Evolutionary conservation across 1,284 basidiomycete genomes (phyloP).

Genomic region (Phenoliferia sp.): DNA sequence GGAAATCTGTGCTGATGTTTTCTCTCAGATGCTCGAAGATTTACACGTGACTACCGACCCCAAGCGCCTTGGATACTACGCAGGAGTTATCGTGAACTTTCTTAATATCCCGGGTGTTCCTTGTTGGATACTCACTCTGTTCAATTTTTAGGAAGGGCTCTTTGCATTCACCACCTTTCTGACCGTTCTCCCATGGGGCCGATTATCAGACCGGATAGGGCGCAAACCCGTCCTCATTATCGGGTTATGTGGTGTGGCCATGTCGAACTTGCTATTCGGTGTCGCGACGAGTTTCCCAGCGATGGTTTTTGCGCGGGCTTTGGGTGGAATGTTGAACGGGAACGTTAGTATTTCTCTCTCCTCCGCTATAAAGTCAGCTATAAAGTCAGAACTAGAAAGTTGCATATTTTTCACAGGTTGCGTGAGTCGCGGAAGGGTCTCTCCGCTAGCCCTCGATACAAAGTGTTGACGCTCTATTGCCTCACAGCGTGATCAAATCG

Average conservation of each 20-base stretch:
- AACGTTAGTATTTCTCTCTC: constrained; percentile 16
- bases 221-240: constrained; percentile 44
- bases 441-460: neutral
- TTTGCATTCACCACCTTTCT: constrained; percentile 40
- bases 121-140: neutral
- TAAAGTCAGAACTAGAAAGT: too few relatives aligned
- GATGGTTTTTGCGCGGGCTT: constrained; percentile 40
- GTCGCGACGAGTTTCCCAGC: constrained; percentile 38
- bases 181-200: constrained; percentile 42
- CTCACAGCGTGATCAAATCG: constrained; percentile 31
- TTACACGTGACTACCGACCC: constrained; percentile 44
- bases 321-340: constrained; percentile 38
- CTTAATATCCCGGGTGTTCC: neutral
- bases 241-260: constrained; percentile 41
- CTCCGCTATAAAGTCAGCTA: too few relatives aligned
- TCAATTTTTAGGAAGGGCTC: constrained; percentile 35
- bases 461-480: neutral
- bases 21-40: constrained; percentile 43
- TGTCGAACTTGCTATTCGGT: constrained; percentile 43
- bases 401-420: too few relatives aligned
- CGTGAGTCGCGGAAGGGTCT: neutral
- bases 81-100: constrained; percentile 38
- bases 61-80: constrained; percentile 41
- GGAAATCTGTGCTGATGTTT: neutral
- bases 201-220: constrained; percentile 42